Base-by-base conservation (phyloP, 2,329 filamentous ascomycete species). In the Monosporascus sp. region DNA sequence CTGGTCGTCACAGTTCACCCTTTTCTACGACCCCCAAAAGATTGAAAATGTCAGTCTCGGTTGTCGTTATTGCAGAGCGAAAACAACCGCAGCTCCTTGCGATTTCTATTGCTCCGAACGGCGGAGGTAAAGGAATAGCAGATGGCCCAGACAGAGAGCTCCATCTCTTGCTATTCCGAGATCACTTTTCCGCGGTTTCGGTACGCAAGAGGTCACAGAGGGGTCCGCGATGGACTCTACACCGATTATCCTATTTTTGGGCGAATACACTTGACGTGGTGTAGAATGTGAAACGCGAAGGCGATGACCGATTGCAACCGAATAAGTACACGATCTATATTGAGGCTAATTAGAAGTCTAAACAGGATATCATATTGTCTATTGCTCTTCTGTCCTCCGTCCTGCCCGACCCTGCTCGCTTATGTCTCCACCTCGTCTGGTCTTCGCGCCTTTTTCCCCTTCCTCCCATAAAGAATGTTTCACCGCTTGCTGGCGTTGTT, bases 91-190 rank as follows among this genome's bases (percentile, higher is more conserved):
- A 14, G 9, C 31, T 5, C 31, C 31, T 35, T 35, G 31, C 11
- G 31, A 14, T 35, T 14, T 35, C 9, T 11, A 35, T 14, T 14
- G 11, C 9, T 19, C 24, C 37, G 55, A 48, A 62, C 48, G 52
- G 60, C 60, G 55, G 59, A 58, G 43, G 61, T 65, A 45, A 65
- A 60, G 16, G 61, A 59, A 55, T 59, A 63, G 48, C 61, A 63
- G 54, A 63, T 55, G 26, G 62, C 62, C 50, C 59, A 35, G 31
- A 14, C 60, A n/a, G 59, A 63, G 40, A 62, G 31, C 55, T 49
- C 60, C 58, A 50, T 65, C 59, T 61, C 59, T 55, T 31, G 53
- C 53, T 27, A 62, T 41, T 64, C 60, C 35, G 52, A 3, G 20
- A 43, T 55, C 53, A 51, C 11, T 0, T 35, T 35, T 58, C 16